phyloP scores from a whole-genome alignment of 2,329 filamentous ascomycete genomes.

The Xylariales sp. region DNA sequence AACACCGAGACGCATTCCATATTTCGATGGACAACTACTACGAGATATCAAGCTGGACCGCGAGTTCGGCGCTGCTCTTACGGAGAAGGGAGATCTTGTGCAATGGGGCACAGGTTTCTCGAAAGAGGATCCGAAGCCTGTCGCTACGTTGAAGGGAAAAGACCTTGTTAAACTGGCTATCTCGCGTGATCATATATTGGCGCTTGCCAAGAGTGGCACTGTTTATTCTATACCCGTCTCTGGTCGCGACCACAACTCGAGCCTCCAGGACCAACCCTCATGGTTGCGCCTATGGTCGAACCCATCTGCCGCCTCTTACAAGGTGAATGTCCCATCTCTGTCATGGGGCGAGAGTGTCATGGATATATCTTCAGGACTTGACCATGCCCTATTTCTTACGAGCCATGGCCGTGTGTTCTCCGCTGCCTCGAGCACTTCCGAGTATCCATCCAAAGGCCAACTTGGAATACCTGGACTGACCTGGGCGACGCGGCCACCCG shows the following conservation, averaged over 20 bases:
- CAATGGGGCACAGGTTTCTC: conserved; percentile 87
- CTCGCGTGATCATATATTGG: conserved; percentile 79
- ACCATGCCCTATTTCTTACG: conserved; percentile 83
- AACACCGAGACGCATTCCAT: conserved; percentile 69
- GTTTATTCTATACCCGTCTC: conserved; percentile 84
- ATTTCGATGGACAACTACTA: conserved; percentile 79
- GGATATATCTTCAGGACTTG: conserved; percentile 71
- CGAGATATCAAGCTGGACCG: conserved; percentile 82
- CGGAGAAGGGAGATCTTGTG: conserved; percentile 80
- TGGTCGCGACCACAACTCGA: conserved; percentile 62
- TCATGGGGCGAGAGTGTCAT: conserved; percentile 67
- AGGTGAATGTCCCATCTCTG: conserved; percentile 63
- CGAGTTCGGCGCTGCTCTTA: conserved; percentile 79
- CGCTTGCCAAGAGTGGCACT: conserved; percentile 65
- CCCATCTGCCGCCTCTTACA: conserved; percentile 59
- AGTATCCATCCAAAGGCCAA: conserved; percentile 79
- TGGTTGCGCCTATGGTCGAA: conserved; percentile 73
- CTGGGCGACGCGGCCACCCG: conserved; percentile 72
- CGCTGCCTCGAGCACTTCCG: conserved; percentile 71
- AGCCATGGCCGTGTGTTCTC: conserved; percentile 83
- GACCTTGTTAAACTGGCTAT: conserved; percentile 71
- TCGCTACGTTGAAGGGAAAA: conserved; percentile 73
- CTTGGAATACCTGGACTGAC: conserved; percentile 79
- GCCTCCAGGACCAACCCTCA: conserved; percentile 58
- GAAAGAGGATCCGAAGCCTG: conserved; percentile 57